Conservation (phyloP, 371 early-diverging fungal genomes). For the Nosema muscidifuracis region DNA sequence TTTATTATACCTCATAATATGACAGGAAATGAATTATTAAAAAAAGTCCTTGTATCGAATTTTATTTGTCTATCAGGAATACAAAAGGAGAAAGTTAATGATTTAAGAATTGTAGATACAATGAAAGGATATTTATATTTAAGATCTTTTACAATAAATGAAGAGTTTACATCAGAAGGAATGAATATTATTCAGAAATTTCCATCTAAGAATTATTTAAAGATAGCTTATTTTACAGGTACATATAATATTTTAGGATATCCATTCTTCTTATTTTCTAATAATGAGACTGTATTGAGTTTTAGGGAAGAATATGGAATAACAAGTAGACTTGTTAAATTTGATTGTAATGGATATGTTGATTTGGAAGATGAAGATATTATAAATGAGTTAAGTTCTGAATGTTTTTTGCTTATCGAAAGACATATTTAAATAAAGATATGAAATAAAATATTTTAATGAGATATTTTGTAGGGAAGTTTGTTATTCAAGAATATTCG, state of each 20-base stretch:
- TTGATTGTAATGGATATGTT: conserved; percentile 23
- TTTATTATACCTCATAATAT: conserved; percentile 7
- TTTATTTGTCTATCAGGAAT: conserved; percentile 9
- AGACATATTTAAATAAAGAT: conserved; percentile 7
- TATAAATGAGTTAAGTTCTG: conserved; percentile 14
- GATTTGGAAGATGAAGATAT: conserved; percentile 25
- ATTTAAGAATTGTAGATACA: conserved; percentile 24
- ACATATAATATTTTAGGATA: conserved; percentile 29
- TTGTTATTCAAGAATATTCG: no score
- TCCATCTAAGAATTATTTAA: conserved; percentile 1
- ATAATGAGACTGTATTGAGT: conserved; percentile 5
- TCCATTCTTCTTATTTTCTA: conserved; percentile 30
- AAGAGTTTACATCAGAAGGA: conserved; percentile 33
- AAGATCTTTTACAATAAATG: background rate
- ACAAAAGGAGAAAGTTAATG: background rate
- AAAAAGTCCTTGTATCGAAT: conserved; percentile 17
- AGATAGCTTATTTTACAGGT: conserved; percentile 29
- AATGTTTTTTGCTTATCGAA: conserved; percentile 31
- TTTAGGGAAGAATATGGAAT: conserved; percentile 23
- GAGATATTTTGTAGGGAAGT: no score
- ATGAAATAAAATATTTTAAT: no score
- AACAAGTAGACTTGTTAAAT: conserved; percentile 22
- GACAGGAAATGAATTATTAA: conserved; percentile 22
- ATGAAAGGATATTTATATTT: conserved; percentile 19
- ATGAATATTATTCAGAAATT: conserved; percentile 34